Base-by-base conservation (phyloP, 768 basidiomycete species). In the Panellus pusillus region DNA sequence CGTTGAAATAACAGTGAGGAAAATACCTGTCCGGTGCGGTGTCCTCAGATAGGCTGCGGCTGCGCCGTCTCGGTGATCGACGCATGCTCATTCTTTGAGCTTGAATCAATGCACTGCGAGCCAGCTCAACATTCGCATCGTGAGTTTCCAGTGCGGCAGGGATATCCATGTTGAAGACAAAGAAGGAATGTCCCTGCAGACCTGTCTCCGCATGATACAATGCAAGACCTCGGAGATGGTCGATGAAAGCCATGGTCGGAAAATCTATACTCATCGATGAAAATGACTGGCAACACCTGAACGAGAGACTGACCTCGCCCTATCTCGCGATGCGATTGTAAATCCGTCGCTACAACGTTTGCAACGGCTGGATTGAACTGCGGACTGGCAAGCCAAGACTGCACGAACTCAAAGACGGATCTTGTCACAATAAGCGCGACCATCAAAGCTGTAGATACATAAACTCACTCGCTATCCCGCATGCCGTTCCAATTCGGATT, bases 211-310 rank as follows among this genome's bases (percentile, higher is more conserved):
- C 58, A 17, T 73, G 66, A 17, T 67, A 66, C 56, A 72, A 69
- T 9, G 67, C 70, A 24, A 83, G 67, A 28, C 72, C 70, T 53
- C 75, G 74, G 4, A 83, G 63, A 38, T 81, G 78, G 24, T 79
- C 75, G 17, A 82, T 59, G 58, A 84, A 82, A 15, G 73, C 71
- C 32, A 69, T 66, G 7, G 75, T 62, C 17, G 79, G 79, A 55
- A 80, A 81, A 17, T 74, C 77, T 79, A 17, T 12, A 36, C 7
- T 19, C 19, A 27, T n/a, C 29, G 9, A 18, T 44, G 52, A 8
- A 39, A 24, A 24, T 24, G 2, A 2, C 24, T 24, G 24, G 24
- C 24, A 6, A 24, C 6, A 24, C 24, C 6, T 6, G 6, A 24
- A 24, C 24, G 24, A 24, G 24, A 24, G 39, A 49, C 71, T 17